Conservation (phyloP, 768 basidiomycete genomes). For the Collybiopsis luxurians region DNA sequence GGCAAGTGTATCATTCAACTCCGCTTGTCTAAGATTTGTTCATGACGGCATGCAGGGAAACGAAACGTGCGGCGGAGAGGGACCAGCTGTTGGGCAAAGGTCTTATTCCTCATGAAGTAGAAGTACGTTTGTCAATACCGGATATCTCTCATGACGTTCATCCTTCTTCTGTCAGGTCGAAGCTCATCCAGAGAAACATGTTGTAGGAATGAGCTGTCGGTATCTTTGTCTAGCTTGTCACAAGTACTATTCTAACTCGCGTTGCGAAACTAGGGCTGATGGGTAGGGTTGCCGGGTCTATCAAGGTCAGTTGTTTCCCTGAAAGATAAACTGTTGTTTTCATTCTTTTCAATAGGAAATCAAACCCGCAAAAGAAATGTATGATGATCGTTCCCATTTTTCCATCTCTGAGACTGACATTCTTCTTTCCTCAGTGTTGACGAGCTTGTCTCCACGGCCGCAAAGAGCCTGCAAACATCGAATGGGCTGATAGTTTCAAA, state of each 20-base stretch:
- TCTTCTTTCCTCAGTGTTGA: constrained; percentile 63
- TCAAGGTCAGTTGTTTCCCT: constrained; percentile 43
- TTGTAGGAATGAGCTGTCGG: constrained; percentile 61
- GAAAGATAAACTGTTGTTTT: constrained; percentile 2
- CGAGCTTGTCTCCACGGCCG: constrained; percentile 73
- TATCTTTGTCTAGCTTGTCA: constrained; percentile 2
- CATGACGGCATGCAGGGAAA: constrained; percentile 47
- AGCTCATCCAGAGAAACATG: constrained; percentile 62
- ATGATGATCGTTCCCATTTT: constrained; percentile 23
- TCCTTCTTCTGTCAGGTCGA: constrained; percentile 32
- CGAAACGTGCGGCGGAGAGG: constrained; percentile 57
- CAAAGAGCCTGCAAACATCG: constrained; percentile 48
- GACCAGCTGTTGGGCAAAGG: constrained; percentile 56
- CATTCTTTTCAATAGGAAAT: constrained; percentile 50
- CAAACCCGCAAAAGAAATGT: constrained; percentile 85
- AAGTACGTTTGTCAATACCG: constrained; percentile 22
- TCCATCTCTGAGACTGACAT: constrained; percentile 2
- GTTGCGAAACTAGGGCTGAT: constrained; percentile 55
- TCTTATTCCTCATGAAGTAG: constrained; percentile 72
- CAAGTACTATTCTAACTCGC: background rate
- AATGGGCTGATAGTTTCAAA: constrained; percentile 36
- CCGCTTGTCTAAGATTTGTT: background rate
- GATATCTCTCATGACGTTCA: background rate
- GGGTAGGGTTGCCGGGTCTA: constrained; percentile 75
- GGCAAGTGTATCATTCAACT: constrained; percentile 37